These are phyloP conservation scores for Scedosporium dehoogii DNA, from an alignment of 2,329 filamentous ascomycete species.

Conservation along the genomic window DNA sequence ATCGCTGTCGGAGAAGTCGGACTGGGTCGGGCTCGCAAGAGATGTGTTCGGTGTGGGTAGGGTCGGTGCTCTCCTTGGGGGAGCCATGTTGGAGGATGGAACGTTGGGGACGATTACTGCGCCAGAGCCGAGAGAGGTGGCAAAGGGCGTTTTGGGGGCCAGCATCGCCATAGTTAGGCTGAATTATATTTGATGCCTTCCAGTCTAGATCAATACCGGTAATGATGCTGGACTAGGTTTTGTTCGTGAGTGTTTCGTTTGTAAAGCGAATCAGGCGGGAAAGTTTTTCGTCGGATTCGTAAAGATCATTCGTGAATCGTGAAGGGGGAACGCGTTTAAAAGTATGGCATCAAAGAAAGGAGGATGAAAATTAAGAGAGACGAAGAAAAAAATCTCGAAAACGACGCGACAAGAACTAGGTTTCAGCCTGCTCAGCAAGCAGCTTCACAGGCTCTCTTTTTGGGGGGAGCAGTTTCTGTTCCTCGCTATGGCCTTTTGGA, in stretches of 20 bases:
- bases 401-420: neutral
- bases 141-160: conserved; percentile 63
- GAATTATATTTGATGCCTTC: neutral
- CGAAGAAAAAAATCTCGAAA: neutral
- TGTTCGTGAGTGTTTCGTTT: neutral
- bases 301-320: neutral
- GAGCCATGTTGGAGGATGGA: conserved; percentile 37
- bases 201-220: neutral
- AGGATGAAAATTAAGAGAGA: neutral
- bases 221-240: neutral
- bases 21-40: conserved; percentile 80
- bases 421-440: neutral
- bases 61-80: conserved; percentile 41
- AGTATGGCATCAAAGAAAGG: neutral
- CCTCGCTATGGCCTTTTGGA: neutral
- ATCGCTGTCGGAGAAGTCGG: conserved; percentile 81
- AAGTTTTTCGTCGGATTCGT: neutral
- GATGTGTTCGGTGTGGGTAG: conserved; percentile 40
- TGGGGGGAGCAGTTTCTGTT: neutral
- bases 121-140: conserved; percentile 36
- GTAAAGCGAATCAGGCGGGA: neutral
- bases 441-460: neutral
- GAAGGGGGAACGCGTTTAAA: neutral
- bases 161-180: conserved; percentile 58
- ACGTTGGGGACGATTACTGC: conserved; percentile 17